Percentiles rank a stretch among this genome's conserved stretches.
phyloP scores from a whole-genome alignment of 2,329 filamentous ascomycete species.

The Monosporascus sp. region DNA sequence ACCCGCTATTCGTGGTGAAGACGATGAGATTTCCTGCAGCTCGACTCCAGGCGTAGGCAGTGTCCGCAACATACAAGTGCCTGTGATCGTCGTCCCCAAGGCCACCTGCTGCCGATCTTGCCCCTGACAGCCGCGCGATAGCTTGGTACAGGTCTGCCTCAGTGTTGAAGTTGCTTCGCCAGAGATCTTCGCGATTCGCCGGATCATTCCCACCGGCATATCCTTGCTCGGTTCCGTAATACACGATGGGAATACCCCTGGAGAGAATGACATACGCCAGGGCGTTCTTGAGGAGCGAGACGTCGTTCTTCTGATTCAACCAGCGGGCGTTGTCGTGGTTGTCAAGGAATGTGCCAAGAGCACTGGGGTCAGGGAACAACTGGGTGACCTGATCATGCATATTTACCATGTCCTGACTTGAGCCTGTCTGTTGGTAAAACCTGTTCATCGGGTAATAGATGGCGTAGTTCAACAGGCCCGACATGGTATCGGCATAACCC shows the following conservation, averaged over 20 bases:
- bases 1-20: constrained; percentile 38
- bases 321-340: constrained; percentile 56
- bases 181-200: constrained; percentile 52
- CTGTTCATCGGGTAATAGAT: constrained; percentile 25
- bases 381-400: constrained; percentile 30
- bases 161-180: constrained; percentile 46
- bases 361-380: constrained; percentile 37
- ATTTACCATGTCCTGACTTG: constrained; percentile 32
- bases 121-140: constrained; percentile 38
- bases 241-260: constrained; percentile 59
- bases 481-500: constrained; percentile 48
- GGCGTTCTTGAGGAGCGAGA: constrained; percentile 53
- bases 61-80: constrained; percentile 35
- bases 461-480: constrained; percentile 58
- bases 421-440: constrained; percentile 33
- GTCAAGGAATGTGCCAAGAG: constrained; percentile 48
- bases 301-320: constrained; percentile 44
- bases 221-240: constrained; percentile 61
- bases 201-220: constrained; percentile 42
- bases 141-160: constrained; percentile 42
- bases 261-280: constrained; percentile 56
- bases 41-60: constrained; percentile 40
- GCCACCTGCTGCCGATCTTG: constrained; percentile 40
- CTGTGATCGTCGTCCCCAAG: constrained; percentile 37
- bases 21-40: constrained; percentile 38